A percentile compares a stretch with the other conserved stretches of the same genome.
These are phyloP conservation scores for Poa annua DNA, from an alignment of 176 grass and related monocot genomes.

Conservation along the genomic window DNA sequence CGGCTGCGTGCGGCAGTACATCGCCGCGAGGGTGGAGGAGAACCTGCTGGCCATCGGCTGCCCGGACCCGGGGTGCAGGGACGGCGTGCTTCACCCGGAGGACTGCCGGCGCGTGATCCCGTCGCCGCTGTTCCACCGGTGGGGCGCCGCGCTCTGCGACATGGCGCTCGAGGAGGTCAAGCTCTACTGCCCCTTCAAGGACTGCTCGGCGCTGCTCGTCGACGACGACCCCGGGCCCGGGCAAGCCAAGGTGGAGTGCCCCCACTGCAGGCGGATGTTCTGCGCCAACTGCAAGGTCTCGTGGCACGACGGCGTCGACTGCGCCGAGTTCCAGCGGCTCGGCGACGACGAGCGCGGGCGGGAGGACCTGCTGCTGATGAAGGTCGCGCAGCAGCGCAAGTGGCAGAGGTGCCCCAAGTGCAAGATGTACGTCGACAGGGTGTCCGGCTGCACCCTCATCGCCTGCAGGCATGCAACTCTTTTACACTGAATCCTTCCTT, in stretches of 20 bases:
- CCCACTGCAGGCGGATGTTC: constrained; percentile 65
- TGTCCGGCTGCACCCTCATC: constrained; percentile 62
- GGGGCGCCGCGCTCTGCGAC: constrained; percentile 60
- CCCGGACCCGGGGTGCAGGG: constrained; percentile 47
- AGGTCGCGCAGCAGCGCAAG: constrained; percentile 50
- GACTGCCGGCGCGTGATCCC: constrained; percentile 54
- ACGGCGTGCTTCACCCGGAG: constrained; percentile 48
- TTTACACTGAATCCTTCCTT: background rate
- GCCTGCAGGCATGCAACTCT: constrained; percentile 62
- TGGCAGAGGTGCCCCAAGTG: constrained; percentile 90
- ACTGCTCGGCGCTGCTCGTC: constrained; percentile 59
- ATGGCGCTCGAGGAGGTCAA: constrained; percentile 40
- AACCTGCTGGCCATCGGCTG: constrained; percentile 51
- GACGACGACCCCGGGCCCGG: constrained; percentile 40
- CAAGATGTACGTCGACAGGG: constrained; percentile 80
- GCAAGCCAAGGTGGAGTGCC: constrained; percentile 47
- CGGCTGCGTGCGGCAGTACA: constrained; percentile 59
- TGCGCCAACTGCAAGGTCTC: constrained; percentile 75
- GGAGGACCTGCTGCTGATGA: constrained; percentile 65
- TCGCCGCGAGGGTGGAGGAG: constrained; percentile 57
- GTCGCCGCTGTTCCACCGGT: constrained; percentile 41
- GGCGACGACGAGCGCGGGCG: constrained; percentile 49
- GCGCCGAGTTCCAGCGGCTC: constrained; percentile 52
- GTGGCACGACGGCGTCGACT: constrained; percentile 60
- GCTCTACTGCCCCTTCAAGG: constrained; percentile 77